phyloP scores from a whole-genome alignment of 345 rosid species.

The Gossypium longicalyx region DNA sequence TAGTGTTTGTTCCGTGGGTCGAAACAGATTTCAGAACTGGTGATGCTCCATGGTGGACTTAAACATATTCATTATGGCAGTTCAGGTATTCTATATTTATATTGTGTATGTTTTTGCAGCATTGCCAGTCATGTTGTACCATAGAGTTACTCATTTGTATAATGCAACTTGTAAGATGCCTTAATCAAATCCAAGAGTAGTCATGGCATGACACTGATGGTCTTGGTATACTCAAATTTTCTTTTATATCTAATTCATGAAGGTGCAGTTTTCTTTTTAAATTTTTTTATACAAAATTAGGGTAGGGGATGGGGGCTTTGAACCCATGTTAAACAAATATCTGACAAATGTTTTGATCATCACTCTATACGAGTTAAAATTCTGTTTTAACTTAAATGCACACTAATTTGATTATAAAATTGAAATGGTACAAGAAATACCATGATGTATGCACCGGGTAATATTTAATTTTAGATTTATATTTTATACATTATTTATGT shows the following conservation, averaged over 20 bases:
- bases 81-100: background rate
- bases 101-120: constrained; percentile 12
- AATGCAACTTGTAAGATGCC: constrained; percentile 5
- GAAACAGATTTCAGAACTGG: constrained; percentile 98
- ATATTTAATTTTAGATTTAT: no score
- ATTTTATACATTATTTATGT: no score
- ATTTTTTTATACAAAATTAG: no score
- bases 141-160: background rate
- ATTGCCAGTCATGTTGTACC: constrained; percentile 10
- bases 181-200: background rate
- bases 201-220: background rate
- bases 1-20: constrained; percentile 76
- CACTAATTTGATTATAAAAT: background rate
- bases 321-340: no score
- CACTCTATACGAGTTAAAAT: no score
- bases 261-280: no score
- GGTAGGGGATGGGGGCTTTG: no score
- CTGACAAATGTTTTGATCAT: no score
- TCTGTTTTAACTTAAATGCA: background rate
- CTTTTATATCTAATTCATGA: background rate
- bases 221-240: background rate
- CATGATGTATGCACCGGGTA: background rate
- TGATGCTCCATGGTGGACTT: constrained; percentile 91
- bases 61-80: constrained; percentile 4
- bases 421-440: background rate